Conservation (phyloP, 176 grass and related monocot genomes). For the Saccharum officinarum region DNA sequence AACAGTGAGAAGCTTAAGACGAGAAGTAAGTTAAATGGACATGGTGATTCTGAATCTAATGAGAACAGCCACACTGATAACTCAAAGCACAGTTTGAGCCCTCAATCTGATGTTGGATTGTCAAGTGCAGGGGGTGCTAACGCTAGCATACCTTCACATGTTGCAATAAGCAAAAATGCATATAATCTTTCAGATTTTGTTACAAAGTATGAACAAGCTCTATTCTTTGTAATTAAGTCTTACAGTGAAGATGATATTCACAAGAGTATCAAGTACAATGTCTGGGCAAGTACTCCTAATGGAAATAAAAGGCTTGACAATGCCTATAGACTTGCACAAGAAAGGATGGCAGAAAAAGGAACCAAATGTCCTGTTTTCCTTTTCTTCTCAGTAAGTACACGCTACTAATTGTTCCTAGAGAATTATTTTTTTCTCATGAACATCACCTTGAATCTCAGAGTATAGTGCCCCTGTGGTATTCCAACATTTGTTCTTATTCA, state of each 20-base stretch:
- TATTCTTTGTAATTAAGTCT: slow-evolving; percentile 98
- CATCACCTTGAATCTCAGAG: background rate
- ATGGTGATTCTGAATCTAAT: slow-evolving; percentile 40
- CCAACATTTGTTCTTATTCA: slow-evolving; percentile 5
- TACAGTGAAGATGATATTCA: slow-evolving; percentile 98
- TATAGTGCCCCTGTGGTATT: background rate
- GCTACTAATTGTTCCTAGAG: background rate
- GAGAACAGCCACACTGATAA: slow-evolving; percentile 43
- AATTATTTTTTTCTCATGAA: background rate
- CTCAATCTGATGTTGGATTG: slow-evolving; percentile 27
- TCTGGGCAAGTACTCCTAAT: slow-evolving; percentile 95
- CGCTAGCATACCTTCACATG: slow-evolving; percentile 24
- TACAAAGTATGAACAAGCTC: slow-evolving; percentile 75
- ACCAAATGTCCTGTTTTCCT: slow-evolving; percentile 76
- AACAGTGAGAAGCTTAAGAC: slow-evolving; percentile 48
- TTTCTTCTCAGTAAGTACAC: slow-evolving; percentile 90
- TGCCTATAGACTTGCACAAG: slow-evolving; percentile 76
- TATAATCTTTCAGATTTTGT: slow-evolving; percentile 75
- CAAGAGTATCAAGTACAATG: slow-evolving; percentile 97
- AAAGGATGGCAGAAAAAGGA: slow-evolving; percentile 70
- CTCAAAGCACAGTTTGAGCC: slow-evolving; percentile 33
- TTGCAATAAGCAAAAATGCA: slow-evolving; percentile 47
- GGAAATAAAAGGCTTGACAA: slow-evolving; percentile 95
- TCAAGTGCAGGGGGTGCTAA: slow-evolving; percentile 25
- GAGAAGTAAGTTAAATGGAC: slow-evolving; percentile 56